Evolutionary conservation across 108 stramenopile species (phyloP).

Genomic region (Nannochloropsis granulata): DNA sequence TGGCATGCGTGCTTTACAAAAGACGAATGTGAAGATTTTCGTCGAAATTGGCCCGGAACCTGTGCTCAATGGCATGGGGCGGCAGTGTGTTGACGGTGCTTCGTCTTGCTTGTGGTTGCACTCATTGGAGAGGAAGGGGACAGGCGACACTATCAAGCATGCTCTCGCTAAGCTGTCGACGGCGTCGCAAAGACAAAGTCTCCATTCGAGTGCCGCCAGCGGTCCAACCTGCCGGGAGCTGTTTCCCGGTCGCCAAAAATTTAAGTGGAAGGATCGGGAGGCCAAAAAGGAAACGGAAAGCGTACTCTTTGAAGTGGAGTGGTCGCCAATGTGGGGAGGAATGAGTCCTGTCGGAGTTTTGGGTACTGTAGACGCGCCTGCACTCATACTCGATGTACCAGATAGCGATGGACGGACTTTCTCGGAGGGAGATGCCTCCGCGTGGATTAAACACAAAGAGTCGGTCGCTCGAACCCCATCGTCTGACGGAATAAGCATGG

Average conservation of each 20-base stretch:
- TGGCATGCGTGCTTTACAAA: slow-evolving; percentile 10
- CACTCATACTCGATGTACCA: background rate
- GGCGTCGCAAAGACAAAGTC: background rate
- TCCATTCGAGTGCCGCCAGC: background rate
- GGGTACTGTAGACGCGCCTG: background rate
- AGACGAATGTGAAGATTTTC: background rate
- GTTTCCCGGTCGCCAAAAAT: background rate
- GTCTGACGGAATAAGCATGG: no score
- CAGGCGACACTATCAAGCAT: background rate
- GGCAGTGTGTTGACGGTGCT: background rate
- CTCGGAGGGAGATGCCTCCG: background rate
- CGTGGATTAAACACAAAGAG: background rate
- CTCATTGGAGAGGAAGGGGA: background rate
- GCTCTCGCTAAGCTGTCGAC: background rate
- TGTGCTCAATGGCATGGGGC: background rate
- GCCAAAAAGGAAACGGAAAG: background rate
- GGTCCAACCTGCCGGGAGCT: background rate
- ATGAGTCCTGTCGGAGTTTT: background rate
- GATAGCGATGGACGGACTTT: background rate
- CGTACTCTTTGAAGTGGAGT: background rate
- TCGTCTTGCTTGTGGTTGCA: background rate
- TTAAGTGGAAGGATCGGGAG: background rate
- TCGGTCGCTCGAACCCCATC: background rate
- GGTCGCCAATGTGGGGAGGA: background rate
- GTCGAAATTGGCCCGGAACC: background rate